These are phyloP conservation scores for Sistotremastrum suecicum DNA, from an alignment of 768 basidiomycete genomes.

Conservation along the genomic window DNA sequence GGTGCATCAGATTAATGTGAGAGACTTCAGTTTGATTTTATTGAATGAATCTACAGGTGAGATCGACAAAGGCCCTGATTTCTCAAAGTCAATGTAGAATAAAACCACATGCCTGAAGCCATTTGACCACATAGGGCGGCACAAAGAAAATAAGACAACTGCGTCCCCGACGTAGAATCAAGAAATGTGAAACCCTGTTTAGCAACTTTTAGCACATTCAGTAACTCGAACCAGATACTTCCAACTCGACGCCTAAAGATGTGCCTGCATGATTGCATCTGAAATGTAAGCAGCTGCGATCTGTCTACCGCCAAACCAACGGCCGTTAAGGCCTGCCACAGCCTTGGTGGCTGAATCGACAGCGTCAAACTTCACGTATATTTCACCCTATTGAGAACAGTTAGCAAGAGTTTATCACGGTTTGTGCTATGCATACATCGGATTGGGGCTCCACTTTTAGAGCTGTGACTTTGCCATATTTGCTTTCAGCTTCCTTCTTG, in stretches of 20 bases:
- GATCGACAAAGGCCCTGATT: too few species aligned
- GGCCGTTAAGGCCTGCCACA: slow-evolving; percentile 81
- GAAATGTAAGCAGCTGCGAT: slow-evolving; percentile 81
- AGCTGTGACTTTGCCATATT: slow-evolving; percentile 76
- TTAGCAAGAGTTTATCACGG: not conserved
- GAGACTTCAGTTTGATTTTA: too few species aligned
- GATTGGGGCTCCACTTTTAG: slow-evolving; percentile 94
- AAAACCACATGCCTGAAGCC: too few species aligned
- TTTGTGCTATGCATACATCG: slow-evolving; percentile 39
- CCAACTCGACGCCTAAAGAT: slow-evolving; percentile 19
- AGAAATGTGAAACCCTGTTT: too few species aligned
- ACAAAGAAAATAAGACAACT: too few species aligned
- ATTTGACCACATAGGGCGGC: too few species aligned
- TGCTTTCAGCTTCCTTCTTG: slow-evolving; percentile 81
- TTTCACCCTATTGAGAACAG: slow-evolving; percentile 60
- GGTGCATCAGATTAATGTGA: too few species aligned
- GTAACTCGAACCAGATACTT: too few species aligned
- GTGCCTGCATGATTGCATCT: slow-evolving; percentile 88
- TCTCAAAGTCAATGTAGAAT: too few species aligned
- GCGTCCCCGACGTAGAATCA: too few species aligned
- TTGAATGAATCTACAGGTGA: too few species aligned
- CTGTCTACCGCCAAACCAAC: slow-evolving; percentile 93
- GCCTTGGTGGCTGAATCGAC: slow-evolving; percentile 74
- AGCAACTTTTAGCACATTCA: too few species aligned
- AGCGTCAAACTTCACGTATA: slow-evolving; percentile 82